Conservation (phyloP, 1,284 basidiomycete species). For the Moesziomyces parantarcticus region DNA sequence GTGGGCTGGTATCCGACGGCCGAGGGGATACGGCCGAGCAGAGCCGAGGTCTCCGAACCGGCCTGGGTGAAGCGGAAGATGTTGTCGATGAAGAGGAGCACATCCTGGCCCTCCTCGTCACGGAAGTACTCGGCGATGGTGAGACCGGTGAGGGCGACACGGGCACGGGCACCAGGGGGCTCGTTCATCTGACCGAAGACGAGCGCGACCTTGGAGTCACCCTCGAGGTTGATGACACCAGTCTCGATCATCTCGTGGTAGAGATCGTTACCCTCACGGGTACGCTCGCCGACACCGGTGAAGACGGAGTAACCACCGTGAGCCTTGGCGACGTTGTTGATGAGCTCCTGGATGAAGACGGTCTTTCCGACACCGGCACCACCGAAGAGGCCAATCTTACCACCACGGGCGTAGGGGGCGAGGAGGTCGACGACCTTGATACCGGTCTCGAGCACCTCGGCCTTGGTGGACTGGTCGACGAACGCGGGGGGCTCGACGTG, state of each 20-base stretch:
- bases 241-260: constrained; percentile 99
- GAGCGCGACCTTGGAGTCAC: constrained; percentile 98
- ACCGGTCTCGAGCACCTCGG: constrained; percentile 98
- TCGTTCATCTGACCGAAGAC: constrained; percentile 99
- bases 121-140: constrained; percentile 99
- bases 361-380: constrained; percentile 99
- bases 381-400: constrained; percentile 99
- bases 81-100: constrained; percentile 99
- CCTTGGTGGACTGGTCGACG: constrained; percentile 97
- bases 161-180: constrained; percentile 99
- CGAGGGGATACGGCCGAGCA: constrained; percentile 99
- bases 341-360: constrained; percentile 97
- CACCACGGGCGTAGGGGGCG: constrained; percentile 99
- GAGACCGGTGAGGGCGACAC: constrained; percentile 97
- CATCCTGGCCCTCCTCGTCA: constrained; percentile 99
- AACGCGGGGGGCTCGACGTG: constrained; percentile 96
- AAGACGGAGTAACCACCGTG: constrained; percentile 99
- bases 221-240: constrained; percentile 95
- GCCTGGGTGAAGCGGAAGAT: constrained; percentile 93
- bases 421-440: constrained; percentile 99
- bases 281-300: constrained; percentile 99
- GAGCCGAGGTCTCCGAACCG: constrained; percentile 99
- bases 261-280: constrained; percentile 99
- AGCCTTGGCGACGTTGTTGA: constrained; percentile 99
- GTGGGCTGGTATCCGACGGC: constrained; percentile 99